phyloP scores from a whole-genome alignment of 2,329 filamentous ascomycete genomes.

The Fusarium sp. region DNA sequence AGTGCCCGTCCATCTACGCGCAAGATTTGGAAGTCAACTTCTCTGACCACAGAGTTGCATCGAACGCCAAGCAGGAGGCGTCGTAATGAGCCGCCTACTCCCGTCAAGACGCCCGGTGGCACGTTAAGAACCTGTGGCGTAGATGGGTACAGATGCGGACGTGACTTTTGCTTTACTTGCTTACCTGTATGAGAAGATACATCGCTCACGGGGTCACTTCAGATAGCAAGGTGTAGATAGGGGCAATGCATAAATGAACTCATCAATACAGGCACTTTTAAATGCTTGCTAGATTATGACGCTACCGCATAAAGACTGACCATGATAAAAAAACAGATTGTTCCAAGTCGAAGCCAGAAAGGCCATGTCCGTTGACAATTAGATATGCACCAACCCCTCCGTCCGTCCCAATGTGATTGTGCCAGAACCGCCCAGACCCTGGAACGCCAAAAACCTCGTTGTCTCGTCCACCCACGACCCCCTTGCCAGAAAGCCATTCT shows the following conservation, averaged over 20 bases:
- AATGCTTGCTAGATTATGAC: conserved; percentile 37
- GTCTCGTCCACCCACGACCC: conserved; percentile 26
- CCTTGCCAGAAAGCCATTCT: conserved; percentile 8
- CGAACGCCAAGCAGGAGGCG: conserved; percentile 43
- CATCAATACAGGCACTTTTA: conserved; percentile 28
- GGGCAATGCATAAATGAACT: background rate
- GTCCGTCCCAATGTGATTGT: conserved; percentile 35
- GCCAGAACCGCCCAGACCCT: conserved; percentile 32
- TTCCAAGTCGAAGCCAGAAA: conserved; percentile 29
- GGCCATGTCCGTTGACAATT: conserved; percentile 31
- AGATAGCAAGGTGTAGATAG: background rate
- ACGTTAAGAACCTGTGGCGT: conserved; percentile 61
- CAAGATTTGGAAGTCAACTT: conserved; percentile 44
- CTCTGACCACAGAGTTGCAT: conserved; percentile 43
- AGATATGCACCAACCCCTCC: conserved; percentile 36
- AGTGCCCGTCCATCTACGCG: conserved; percentile 27
- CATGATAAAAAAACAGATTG: conserved; percentile 25
- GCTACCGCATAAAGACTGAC: conserved; percentile 41
- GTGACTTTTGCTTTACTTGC: conserved; percentile 68
- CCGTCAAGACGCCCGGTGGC: conserved; percentile 58
- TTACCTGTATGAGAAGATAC: conserved; percentile 38
- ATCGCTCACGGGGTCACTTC: background rate
- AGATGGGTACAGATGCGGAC: conserved; percentile 62
- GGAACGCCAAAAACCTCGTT: conserved; percentile 43
- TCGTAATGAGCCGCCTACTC: conserved; percentile 32